Conservation (phyloP, 805 yeast genomes). For the Suhomyces canberraensis region DNA sequence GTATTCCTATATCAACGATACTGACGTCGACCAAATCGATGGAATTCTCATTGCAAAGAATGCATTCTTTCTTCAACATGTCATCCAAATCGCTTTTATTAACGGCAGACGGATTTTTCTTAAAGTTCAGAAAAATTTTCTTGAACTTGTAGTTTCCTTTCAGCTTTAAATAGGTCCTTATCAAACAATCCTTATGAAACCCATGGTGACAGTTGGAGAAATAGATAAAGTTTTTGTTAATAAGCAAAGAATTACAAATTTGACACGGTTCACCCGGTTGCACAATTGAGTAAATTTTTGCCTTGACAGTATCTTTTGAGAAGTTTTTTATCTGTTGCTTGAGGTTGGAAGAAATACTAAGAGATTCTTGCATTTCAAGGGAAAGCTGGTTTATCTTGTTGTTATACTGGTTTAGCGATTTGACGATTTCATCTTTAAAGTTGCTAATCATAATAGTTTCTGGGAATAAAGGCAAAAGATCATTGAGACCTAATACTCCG, state of each 20-base stretch:
- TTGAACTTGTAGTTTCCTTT: conserved; percentile 64
- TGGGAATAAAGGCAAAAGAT: conserved; percentile 79
- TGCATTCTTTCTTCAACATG: conserved; percentile 61
- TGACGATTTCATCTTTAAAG: conserved; percentile 78
- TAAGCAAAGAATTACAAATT: conserved; percentile 64
- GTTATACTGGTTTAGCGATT: conserved; percentile 73
- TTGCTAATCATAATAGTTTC: conserved; percentile 78
- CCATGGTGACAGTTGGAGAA: conserved; percentile 87
- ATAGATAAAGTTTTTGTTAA: conserved; percentile 68
- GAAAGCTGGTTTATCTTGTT: conserved; percentile 61
- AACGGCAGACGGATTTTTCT: conserved; percentile 38
- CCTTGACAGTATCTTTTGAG: conserved; percentile 22
- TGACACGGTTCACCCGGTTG: conserved; percentile 85
- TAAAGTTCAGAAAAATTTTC: conserved; percentile 56
- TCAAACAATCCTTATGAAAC: conserved; percentile 86
- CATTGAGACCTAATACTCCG: conserved; percentile 62
- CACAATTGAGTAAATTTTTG: conserved; percentile 57
- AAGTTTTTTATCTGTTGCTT: conserved; percentile 54
- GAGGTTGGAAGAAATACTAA: conserved; percentile 56
- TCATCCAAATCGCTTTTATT: conserved; percentile 54
- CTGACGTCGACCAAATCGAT: conserved; percentile 68
- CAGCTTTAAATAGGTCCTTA: conserved; percentile 54
- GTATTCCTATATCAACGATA: conserved; percentile 38
- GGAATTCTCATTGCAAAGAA: conserved; percentile 71
- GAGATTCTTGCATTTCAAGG: conserved; percentile 71